Evolutionary conservation across 2,329 filamentous ascomycete genomes (phyloP), one percentile per base, ranked within the genome.

Genomic region (Cercospora sojina): DNA sequence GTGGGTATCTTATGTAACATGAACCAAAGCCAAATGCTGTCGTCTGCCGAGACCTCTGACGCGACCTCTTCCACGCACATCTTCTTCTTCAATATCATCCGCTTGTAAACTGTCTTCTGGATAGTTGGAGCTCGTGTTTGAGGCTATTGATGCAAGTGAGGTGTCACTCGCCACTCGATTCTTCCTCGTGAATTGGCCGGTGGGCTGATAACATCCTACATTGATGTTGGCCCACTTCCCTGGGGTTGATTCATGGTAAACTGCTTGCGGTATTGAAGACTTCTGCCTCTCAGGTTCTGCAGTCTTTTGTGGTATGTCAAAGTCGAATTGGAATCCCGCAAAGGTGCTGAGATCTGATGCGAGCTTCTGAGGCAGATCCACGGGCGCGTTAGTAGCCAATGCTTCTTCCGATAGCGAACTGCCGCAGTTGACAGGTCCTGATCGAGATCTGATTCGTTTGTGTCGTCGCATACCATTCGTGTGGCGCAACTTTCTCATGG

Each of bases 31-130:
- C 31, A 62, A 38, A 55, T 51, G 29, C n/a, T 51, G 31, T 51
- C 25, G 35, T 51, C 49, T 29, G 32, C 35, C 31, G 32, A 67
- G 53, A 16, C 65, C 65, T 58, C 59, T 62, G 35, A 59, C 23
- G 23, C 69, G 63, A 16, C 62, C 13, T 57, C 69, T 57, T 27
- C 69, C 69, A 31, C 69, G 62, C 7, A 60, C 35, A 29, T 68
- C 64, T 35, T 64, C 41, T 51, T 71, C 69, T 20, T 64, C 64
- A 38, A 69, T 69, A 18, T 71, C 67, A 20, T 64, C 69, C n/a
- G 69, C 69, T 35, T 71, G 69, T 23, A 25, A 27, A 56, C 60
- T 67, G n/a, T 18, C 35, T 29, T 71, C 67, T n/a, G 67, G 65
- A 62, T 69, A 71, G 3, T 60, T 35, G 53, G 67, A 71, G 32